Evolutionary conservation across 2,329 filamentous ascomycete genomes (phyloP), one percentile per base, ranked within the genome.

Genomic region (Hymenoscyphus albidus): DNA sequence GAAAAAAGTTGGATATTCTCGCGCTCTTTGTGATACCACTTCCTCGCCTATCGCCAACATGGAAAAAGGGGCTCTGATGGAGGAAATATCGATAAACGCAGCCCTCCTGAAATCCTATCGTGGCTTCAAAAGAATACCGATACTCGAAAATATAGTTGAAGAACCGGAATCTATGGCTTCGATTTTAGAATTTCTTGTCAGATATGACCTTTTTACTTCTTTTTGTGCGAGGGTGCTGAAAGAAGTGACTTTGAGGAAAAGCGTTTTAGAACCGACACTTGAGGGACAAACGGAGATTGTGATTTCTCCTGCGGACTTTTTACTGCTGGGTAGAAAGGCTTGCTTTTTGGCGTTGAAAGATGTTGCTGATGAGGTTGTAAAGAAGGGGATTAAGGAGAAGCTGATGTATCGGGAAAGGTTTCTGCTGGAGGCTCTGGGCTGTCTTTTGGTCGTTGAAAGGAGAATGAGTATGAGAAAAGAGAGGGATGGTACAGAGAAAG

Each of bases 1-100:
- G 1, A 71, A 71, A 3, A 73, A 77, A 27, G 76, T 84, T 1
- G 81, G 81, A 0, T 84, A 85, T 63, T 76, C 79, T 60, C 75
- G 79, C 0, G 74, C 75, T 2, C 62, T 76, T 27, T 0, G 60
- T 77, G 12, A 68, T 64, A 0, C 38, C 68, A 56, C 68, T 56
- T 65, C 69, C 42, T 3, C 18, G 16, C 12, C 10, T 63, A 14
- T 59, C 44, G 10, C 18, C 10, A 12, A 54, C 9, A 54, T 54
- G 18, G 7, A 7, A 2, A 27, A 22, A 22, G 18, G 5, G 13
- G 48, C 48, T 0, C 63, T 77, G 0, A 22, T 76, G 12, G 70
- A 72, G 35, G 72, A 77, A 2, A 65, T 79, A 48, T 18, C 9
- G 3, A 54, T 27, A 13, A 54, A 54, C 13, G 18, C 48, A 22